Evolutionary conservation across 192 early-diverging fungal genomes (phyloP), one percentile per base, ranked within the genome.

Genomic region (Backusella parvicylindrica): DNA sequence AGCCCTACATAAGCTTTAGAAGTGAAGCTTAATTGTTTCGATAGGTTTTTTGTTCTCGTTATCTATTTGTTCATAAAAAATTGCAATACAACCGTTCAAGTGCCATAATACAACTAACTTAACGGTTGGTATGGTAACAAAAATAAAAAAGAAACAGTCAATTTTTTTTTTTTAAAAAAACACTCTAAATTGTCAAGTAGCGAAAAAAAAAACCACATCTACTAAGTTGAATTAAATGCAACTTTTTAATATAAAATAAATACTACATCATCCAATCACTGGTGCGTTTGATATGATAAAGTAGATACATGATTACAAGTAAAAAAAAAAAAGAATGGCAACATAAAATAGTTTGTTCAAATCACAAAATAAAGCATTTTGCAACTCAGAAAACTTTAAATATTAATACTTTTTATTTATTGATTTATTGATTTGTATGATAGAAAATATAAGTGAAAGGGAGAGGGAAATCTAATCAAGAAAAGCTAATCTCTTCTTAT

Each of bases 61-160:
- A 5, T 64, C 63, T 1, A 32, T 75, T 43, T 74, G 68, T 64
- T 75, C 53, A 31, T 75, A 79, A 50, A 70, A 70, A 3, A 68
- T 75, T 15, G 68, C 67, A 15, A 71, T 72, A 43, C 63, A 75
- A 11, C 70, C 70, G 7, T 75, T 70, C 64, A 79, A 35, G 41
- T 79, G 53, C 78, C 78, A 79, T 40, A 79, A 32, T 4, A 75
- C 70, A 13, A 71, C 78, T 33, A 74, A 63, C 49, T 74, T 73
- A 23, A 67, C 65, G 28, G 65, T 56, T 2, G 53, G 53, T 21
- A 56, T 56, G 23, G 23, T 56, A 11, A 56, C n/a, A n/a, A n/a
- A n/a, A n/a, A n/a, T n/a, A 21, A 56, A 43, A 43, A 43, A 11
- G 3, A 15, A 43, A 43, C 9, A 43, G 23, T 26, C 6, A 26